Evolutionary conservation across 805 yeast genomes (phyloP).

Genomic region (Nakazawaea sp.): DNA sequence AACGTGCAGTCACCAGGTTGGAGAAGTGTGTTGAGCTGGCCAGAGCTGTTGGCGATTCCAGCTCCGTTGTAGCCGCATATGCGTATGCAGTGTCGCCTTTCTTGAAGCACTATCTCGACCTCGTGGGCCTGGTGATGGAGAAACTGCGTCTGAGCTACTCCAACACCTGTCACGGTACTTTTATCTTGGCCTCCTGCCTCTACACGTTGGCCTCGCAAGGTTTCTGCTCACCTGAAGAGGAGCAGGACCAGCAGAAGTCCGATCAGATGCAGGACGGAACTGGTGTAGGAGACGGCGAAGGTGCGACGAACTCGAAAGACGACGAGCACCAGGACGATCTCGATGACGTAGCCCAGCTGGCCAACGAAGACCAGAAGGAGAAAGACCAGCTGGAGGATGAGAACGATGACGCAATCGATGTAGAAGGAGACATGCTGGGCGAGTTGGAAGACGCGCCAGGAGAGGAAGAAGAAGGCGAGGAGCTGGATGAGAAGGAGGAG

Average conservation of each 20-base stretch:
- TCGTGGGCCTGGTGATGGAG: constrained; percentile 35
- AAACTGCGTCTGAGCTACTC: constrained; percentile 43
- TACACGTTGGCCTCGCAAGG: constrained; percentile 67
- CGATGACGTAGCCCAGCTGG: constrained; percentile 64
- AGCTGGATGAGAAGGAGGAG: constrained; percentile 45
- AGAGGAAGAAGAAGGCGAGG: constrained; percentile 46
- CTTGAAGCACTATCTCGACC: constrained; percentile 47
- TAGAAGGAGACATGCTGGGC: constrained; percentile 98
- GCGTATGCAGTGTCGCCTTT: constrained; percentile 57
- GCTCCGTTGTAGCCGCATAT: constrained; percentile 16
- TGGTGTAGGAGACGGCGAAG: constrained; percentile 82
- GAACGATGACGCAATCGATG: constrained; percentile 84
- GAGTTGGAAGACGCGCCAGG: constrained; percentile 73
- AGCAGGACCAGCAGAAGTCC: constrained; percentile 53
- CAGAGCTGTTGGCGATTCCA: constrained; percentile 21
- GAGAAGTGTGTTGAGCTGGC: constrained; percentile 27
- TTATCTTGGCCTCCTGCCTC: constrained; percentile 47
- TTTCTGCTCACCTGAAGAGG: constrained; percentile 88
- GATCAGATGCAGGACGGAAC: constrained; percentile 76
- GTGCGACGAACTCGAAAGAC: constrained; percentile 66
- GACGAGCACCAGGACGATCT: constrained; percentile 90
- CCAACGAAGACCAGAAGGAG: constrained; percentile 66
- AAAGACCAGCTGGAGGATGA: constrained; percentile 60
- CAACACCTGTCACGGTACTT: constrained; percentile 55
- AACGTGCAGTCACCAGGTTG: constrained; percentile 26